phyloP scores from a whole-genome alignment of 768 basidiomycete species.

The Lactarius vividus region DNA sequence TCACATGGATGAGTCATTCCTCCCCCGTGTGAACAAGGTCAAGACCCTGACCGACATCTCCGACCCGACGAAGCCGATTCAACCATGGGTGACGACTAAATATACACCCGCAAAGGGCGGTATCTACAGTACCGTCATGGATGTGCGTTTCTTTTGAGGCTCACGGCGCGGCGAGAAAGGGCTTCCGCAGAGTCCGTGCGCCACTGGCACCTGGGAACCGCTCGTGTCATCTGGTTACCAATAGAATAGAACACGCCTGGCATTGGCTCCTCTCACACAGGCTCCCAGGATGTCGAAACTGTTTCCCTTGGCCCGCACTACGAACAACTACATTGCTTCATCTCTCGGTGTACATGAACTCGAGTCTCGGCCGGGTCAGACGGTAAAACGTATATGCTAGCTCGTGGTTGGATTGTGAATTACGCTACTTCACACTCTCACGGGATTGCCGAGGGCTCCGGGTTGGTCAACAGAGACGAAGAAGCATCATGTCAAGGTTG shows the following conservation, averaged over 20 bases:
- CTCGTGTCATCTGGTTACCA: slow-evolving; percentile 11
- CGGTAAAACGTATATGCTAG: neutral
- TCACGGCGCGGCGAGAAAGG: neutral
- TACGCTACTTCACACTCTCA: slow-evolving; percentile 5
- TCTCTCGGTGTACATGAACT: neutral
- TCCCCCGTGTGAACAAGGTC: neutral
- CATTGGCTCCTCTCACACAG: neutral
- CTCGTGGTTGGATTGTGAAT: neutral
- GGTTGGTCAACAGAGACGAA: slow-evolving; percentile 1
- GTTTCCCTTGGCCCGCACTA: neutral
- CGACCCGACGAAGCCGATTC: neutral
- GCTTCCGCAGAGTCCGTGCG: neutral
- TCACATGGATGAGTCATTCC: slow-evolving; percentile 6
- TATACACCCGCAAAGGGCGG: neutral
- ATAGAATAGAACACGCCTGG: slow-evolving; percentile 1
- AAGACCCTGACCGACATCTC: neutral
- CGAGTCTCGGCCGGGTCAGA: neutral
- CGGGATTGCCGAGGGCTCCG: slow-evolving; percentile 12
- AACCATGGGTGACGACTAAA: neutral
- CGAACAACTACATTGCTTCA: neutral
- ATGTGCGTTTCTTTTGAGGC: neutral
- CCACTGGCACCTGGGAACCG: neutral
- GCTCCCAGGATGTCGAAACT: neutral
- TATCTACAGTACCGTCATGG: neutral
- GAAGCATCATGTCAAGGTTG: slow-evolving; percentile 9